Conservation (phyloP, 768 basidiomycete genomes). For the Cystobasidium tubakii region DNA sequence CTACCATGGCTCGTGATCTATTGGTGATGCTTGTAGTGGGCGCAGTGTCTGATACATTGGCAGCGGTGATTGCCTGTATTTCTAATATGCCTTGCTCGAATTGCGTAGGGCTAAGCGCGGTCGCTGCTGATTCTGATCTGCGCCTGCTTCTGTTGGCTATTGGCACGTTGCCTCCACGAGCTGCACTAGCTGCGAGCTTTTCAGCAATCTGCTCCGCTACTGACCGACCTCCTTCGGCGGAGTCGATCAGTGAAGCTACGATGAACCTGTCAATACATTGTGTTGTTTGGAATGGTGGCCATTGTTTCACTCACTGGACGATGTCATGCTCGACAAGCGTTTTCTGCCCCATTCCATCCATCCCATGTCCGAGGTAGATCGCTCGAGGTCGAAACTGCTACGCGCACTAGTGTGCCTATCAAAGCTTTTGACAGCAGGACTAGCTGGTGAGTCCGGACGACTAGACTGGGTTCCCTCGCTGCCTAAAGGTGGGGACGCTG, state of each 20-base stretch:
- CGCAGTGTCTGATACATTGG: background rate
- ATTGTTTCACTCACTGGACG: slow-evolving; percentile 5
- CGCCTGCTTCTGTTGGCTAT: background rate
- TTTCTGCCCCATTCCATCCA: slow-evolving; percentile 35
- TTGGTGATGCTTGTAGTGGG: background rate
- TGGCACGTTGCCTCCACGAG: background rate
- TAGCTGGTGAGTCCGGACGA: slow-evolving; percentile 24
- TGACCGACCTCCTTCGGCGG: slow-evolving; percentile 1
- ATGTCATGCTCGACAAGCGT: slow-evolving; percentile 35
- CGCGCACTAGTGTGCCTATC: slow-evolving; percentile 10
- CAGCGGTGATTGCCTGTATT: background rate
- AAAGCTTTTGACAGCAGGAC: background rate
- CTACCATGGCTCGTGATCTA: background rate
- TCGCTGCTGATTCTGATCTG: slow-evolving; percentile 25
- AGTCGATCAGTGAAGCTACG: slow-evolving; percentile 21
- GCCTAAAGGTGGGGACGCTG: slow-evolving; percentile 11
- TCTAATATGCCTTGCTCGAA: background rate
- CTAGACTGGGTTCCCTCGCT: background rate
- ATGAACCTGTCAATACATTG: background rate
- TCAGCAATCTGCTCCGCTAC: slow-evolving; percentile 31
- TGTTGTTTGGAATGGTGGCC: background rate
- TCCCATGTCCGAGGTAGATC: slow-evolving; percentile 32
- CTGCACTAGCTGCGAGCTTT: slow-evolving; percentile 18
- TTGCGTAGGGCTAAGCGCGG: background rate
- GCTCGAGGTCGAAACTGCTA: slow-evolving; percentile 32